Evolutionary conservation across 805 yeast species (phyloP), one percentile per base, ranked within the genome.

Genomic region (Lipomyces sp.): DNA sequence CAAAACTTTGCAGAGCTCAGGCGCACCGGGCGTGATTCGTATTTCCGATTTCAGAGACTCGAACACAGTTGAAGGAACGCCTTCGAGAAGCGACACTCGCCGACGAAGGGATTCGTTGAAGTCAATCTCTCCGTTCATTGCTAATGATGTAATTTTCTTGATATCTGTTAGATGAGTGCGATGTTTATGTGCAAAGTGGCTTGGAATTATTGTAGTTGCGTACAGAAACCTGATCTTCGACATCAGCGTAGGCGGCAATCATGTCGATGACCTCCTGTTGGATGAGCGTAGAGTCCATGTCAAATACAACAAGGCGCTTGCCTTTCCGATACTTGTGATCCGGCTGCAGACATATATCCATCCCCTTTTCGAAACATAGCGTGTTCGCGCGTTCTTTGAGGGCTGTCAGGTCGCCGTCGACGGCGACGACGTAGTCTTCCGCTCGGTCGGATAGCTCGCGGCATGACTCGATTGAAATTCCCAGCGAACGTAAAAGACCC

Each of bases 51-150:
- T 83, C 61, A 93, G 74, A 43, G 83, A 86, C 19, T 81, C 87
- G 84, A 95, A 93, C 36, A 93, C 76, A 6, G 77, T 70, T 7
- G 87, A 77, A 46, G 84, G 80, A 23, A 91, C 83, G 3, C 98
- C 98, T 64, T 81, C 81, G 55, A 93, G 74, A n/a, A 93, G 73
- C 19, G 71, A 68, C 7, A 88, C 97, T 49, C 99, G 78, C 65
- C 80, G 80, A 1, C 74, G 73, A 42, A 93, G 72, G 0, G 96
- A 86, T 59, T 85, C 86, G 55, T 79, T 81, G 74, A 93, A 93
- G 66, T 93, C 98, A 18, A 93, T 72, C 65, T 91, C 96, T 24
- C 97, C 97, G 62, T 91, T 90, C 99, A 93, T 93, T 19, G 98
- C 98, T 23, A 87, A 76, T 35, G 84, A 87, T 2, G 99, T 93